Evolutionary conservation across 805 yeast species (phyloP).

Genomic region (Tetrapisispora nanseiensis): DNA sequence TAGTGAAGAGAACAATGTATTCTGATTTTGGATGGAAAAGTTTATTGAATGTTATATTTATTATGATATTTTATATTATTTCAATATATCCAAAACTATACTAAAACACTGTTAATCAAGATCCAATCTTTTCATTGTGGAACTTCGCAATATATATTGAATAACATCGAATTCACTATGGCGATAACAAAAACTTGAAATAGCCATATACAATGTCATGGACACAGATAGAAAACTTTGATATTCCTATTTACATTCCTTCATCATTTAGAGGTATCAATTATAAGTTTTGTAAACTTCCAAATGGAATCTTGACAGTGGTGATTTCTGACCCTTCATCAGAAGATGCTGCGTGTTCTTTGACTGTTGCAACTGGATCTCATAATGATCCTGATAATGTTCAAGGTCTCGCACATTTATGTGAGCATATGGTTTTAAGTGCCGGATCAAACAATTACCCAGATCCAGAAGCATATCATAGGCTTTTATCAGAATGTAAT

Average conservation of each 20-base stretch:
- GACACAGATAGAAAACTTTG: conserved; percentile 13
- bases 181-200: neutral
- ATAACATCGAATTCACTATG: too few relatives aligned
- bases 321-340: conserved; percentile 68
- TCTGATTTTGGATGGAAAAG: too few relatives aligned
- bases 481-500: conserved; percentile 36
- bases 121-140: too few relatives aligned
- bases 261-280: conserved; percentile 30
- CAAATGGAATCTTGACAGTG: conserved; percentile 60
- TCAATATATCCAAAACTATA: too few relatives aligned
- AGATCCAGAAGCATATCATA: conserved; percentile 36
- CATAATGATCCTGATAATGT: conserved; percentile 61
- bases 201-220: conserved; percentile 12
- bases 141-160: too few relatives aligned
- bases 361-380: conserved; percentile 75
- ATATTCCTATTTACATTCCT: conserved; percentile 28
- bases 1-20: neutral
- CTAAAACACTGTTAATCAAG: too few relatives aligned
- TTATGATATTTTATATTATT: too few relatives aligned
- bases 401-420: conserved; percentile 82
- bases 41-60: too few relatives aligned
- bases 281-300: conserved; percentile 40
- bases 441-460: conserved; percentile 50
- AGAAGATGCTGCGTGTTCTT: conserved; percentile 54
- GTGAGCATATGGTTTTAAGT: conserved; percentile 61